Conservation (phyloP, 2,329 filamentous ascomycete genomes). For the Paraconiothyrium sp. region DNA sequence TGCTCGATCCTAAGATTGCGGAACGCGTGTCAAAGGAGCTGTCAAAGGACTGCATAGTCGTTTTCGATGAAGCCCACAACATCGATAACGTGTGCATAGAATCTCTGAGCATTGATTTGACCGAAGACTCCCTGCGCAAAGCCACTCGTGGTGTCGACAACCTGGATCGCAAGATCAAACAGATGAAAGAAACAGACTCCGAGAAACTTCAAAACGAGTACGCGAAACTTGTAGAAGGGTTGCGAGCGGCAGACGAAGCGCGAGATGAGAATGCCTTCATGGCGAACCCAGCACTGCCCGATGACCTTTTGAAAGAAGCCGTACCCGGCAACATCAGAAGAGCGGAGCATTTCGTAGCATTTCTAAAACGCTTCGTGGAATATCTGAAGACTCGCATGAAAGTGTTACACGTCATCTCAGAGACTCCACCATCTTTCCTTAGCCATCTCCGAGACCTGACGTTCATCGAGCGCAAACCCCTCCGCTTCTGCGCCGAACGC, state of each 20-base stretch:
- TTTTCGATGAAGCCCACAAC: conserved; percentile 98
- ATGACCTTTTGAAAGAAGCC: conserved; percentile 93
- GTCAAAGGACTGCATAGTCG: conserved; percentile 97
- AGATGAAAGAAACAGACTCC: conserved; percentile 96
- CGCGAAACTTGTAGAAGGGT: conserved; percentile 89
- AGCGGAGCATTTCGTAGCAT: conserved; percentile 95
- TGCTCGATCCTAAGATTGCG: conserved; percentile 97
- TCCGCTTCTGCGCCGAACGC: conserved; percentile 93
- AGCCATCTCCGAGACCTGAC: conserved; percentile 93
- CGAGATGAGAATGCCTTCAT: conserved; percentile 96
- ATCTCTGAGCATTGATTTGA: conserved; percentile 94
- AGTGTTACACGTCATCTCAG: conserved; percentile 94
- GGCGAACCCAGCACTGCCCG: conserved; percentile 92
- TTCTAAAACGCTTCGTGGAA: conserved; percentile 95
- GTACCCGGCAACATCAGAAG: conserved; percentile 95
- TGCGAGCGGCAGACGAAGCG: conserved; percentile 87
- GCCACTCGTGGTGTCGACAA: conserved; percentile 91
- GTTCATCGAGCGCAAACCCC: conserved; percentile 95
- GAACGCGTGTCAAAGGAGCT: conserved; percentile 94
- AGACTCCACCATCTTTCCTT: conserved; percentile 93
- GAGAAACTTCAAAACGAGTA: conserved; percentile 96
- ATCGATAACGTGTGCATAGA: conserved; percentile 99
- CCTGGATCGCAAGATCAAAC: conserved; percentile 86
- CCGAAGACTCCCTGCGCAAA: conserved; percentile 91
- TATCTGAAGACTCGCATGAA: conserved; percentile 99